Evolutionary conservation across 805 yeast species (phyloP), one percentile per base, ranked within the genome.

Genomic region (Wickerhamomyces bovis): DNA sequence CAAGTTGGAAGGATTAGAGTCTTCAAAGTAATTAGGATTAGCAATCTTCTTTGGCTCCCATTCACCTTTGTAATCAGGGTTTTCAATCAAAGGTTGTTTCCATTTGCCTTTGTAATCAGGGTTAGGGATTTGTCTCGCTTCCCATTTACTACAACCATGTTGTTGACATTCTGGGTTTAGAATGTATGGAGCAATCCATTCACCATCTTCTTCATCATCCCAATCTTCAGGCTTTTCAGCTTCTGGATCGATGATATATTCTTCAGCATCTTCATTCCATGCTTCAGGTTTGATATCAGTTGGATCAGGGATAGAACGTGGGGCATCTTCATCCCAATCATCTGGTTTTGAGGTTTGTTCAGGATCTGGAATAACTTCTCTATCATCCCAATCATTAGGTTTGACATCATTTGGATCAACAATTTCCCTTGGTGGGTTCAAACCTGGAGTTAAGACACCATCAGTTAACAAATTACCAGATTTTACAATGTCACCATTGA

Each of bases 171-270:
- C 78, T 11, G 97, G 96, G 62, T 89, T 89, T 40, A 69, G 69
- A 41, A 89, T 71, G 42, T 71, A 64, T 22, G 92, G 89, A 3
- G 89, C 83, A 39, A 70, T 57, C 95, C 95, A 90, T 57, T 75
- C 82, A 6, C 96, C 97, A 61, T 89, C 96, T 61, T 85, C 90
- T 54, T 83, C 90, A 38, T 87, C 96, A 60, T 86, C 86, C 97
- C 97, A 89, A 58, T 76, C 83, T 40, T 71, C 83, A 18, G 96
- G 96, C 56, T 73, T 77, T 28, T 50, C 59, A 25, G 87, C 83
- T 2, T 69, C 72, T 36, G 95, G 89, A 62, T 89, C 94, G 11
- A 75, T 66, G 47, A 90, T 78, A 50, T 66, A 77, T 49, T 67
- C 72, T 11, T 77, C 75, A 22, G 72, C 75, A 19, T 73, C 72